Percentiles rank a stretch among this genome's conserved stretches.
These are phyloP conservation scores for Rhododendron molle DNA, from an alignment of 148 eudicot genomes.

Conservation along the genomic window DNA sequence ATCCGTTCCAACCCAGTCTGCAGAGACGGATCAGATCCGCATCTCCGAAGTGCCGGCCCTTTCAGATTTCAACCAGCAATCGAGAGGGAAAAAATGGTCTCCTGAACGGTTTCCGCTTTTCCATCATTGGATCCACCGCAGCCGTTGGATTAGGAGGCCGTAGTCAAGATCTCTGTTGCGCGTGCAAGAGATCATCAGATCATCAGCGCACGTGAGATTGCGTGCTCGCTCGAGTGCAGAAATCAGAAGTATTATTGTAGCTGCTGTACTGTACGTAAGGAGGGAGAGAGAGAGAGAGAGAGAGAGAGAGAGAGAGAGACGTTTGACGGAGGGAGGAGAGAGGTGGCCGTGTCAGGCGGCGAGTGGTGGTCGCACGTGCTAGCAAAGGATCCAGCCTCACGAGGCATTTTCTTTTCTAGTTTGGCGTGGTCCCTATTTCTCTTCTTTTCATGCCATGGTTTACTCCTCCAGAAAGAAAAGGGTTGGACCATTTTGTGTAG, in stretches of 20 bases:
- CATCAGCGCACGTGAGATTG: constrained; percentile 7
- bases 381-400: too few relatives aligned
- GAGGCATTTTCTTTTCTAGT: too few relatives aligned
- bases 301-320: background rate
- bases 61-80: background rate
- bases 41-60: background rate
- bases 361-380: background rate
- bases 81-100: too few relatives aligned
- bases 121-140: background rate
- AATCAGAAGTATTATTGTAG: too few relatives aligned
- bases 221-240: background rate
- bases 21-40: background rate
- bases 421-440: too few relatives aligned
- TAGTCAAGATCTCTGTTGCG: background rate
- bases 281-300: background rate
- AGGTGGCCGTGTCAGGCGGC: background rate
- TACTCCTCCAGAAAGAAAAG: too few relatives aligned
- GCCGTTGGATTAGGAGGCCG: background rate
- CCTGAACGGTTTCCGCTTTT: too few relatives aligned
- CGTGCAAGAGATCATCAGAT: background rate
- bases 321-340: background rate
- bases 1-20: background rate
- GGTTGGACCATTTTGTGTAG: too few relatives aligned
- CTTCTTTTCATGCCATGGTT: too few relatives aligned
- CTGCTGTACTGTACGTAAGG: background rate